A percentile compares a stretch with the other conserved stretches of the same genome.
Evolutionary conservation across 371 early-diverging fungal species (phyloP).

Genomic region (Encephalitozoon cuniculi): DNA sequence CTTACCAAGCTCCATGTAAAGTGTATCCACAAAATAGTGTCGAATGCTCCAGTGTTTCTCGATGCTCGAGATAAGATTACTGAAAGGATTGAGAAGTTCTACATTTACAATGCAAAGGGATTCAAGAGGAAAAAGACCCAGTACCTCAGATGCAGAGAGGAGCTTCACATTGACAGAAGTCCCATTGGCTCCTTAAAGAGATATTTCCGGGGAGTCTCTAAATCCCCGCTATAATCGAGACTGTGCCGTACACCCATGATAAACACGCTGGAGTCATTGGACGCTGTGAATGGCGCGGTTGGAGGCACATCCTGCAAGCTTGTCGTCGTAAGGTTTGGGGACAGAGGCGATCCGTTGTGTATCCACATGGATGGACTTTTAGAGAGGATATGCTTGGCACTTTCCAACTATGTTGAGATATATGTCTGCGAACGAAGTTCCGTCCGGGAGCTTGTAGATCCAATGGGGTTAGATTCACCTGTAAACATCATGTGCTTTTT

Average conservation of each 20-base stretch:
- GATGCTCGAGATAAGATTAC: neutral
- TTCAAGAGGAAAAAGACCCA: neutral
- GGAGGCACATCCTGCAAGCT: neutral
- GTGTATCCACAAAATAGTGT: neutral
- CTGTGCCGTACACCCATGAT: neutral
- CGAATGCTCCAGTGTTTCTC: neutral
- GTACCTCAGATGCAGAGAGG: neutral
- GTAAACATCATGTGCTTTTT: constrained; percentile 9
- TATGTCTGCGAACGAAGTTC: neutral
- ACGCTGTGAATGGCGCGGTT: neutral
- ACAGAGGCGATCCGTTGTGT: neutral
- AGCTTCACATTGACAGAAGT: neutral
- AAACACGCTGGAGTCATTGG: neutral
- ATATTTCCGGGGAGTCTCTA: neutral
- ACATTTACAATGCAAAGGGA: neutral
- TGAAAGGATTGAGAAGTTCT: constrained; percentile 7
- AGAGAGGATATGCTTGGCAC: neutral
- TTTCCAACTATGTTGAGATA: neutral
- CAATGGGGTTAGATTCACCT: neutral
- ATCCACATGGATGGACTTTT: neutral
- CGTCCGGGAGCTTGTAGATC: neutral
- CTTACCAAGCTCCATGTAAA: neutral
- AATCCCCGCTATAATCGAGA: neutral
- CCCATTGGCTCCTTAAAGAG: constrained; percentile 6
- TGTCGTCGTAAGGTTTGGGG: constrained; percentile 8